Base-by-base conservation (phyloP, 2,329 filamentous ascomycete genomes). In the Alternaria panax region DNA sequence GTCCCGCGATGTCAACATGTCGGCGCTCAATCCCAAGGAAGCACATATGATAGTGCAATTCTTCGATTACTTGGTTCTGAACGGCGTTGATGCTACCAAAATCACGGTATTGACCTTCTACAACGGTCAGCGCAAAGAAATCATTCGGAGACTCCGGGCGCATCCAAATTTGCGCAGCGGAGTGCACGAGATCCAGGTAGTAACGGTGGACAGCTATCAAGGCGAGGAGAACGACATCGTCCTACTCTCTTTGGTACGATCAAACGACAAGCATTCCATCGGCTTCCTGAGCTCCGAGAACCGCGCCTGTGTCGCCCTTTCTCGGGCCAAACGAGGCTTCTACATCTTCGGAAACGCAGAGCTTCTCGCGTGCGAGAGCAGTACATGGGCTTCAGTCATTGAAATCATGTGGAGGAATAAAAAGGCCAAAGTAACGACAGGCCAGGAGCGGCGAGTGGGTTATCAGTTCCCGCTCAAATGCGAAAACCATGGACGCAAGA, bases 101-200 rank as follows among this genome's bases (percentile, higher is more conserved):
- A 93, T 97, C 56, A 96, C 92, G 0, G 81, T 97, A 3, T 78
- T 97, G 50, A 94, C 92, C 0, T 97, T 95, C 72, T 97, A 97
- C 81, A 92, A 91, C 42, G 93, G 91, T 0, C 93, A 97, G 72
- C 84, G 89, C 43, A 90, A 90, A 65, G 79, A 83, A 2, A 83
- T 97, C 2, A 68, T 88, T 0, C 81, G 80, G 14, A 75, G 79
- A 6, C 75, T 89, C 4, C 75, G 78, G 11, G 64, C 69, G 0
- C 77, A 83, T 58, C 71, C 72, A 1, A 80, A 82, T 51, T 79
- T 88, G 1, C 51, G 57, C 4, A 57, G 8, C 18, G 20, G 22
- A 18, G 59, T 59, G 4, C 28, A 20, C 0, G 30, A 22, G 11
- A 71, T 85, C 67, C 89, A 89, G 2, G 89, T 96, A 1, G 86